Evolutionary conservation across 2,329 filamentous ascomycete genomes (phyloP), one percentile per base, ranked within the genome.

Genomic region (Allantophomopsis cytisporea): DNA sequence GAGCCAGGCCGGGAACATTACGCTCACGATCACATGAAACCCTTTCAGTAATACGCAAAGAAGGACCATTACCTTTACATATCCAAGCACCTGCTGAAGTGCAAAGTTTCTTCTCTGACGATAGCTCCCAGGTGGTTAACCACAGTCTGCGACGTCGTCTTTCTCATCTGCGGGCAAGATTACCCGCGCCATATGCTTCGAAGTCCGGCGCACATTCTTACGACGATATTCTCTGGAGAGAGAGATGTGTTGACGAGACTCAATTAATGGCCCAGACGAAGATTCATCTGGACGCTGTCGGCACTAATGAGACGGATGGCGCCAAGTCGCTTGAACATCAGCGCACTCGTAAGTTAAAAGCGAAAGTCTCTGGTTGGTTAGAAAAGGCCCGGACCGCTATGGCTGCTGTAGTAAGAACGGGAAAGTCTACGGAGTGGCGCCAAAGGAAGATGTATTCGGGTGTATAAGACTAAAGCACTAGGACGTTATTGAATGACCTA

Each of bases 71-170:
- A 12, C 8, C 23, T 28, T 10, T 28, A 28, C 28, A 32, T 15
- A 18, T 20, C 31, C 37, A 39, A 36, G 35, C 37, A 32, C 38
- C 46, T 10, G 32, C 44, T 7, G 56, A 55, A 42, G 52, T 47
- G 17, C 49, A 44, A 36, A 60, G 58, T 39, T 59, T 57, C 36
- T 60, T 60, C 37, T 61, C 59, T 2, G 56, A 60, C 41, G 52
- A 60, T 37, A 62, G 59, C 44, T 60, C 58, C 4, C 50, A 48
- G 36, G 36, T 38, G 13, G 38, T 50, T 14, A 45, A 36, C 7
- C 35, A 38, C 16, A 51, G 45, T 37, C 38, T 56, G 30, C 42
- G 51, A 11, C 50, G 50, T 36, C 46, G 48, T 38, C 39, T 56
- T 13, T 52, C 50, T 5, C 48, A 52, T 35, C 40, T 54, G 16